phyloP scores from a whole-genome alignment of 1,284 basidiomycete species.

The Tylopilus sp. region DNA sequence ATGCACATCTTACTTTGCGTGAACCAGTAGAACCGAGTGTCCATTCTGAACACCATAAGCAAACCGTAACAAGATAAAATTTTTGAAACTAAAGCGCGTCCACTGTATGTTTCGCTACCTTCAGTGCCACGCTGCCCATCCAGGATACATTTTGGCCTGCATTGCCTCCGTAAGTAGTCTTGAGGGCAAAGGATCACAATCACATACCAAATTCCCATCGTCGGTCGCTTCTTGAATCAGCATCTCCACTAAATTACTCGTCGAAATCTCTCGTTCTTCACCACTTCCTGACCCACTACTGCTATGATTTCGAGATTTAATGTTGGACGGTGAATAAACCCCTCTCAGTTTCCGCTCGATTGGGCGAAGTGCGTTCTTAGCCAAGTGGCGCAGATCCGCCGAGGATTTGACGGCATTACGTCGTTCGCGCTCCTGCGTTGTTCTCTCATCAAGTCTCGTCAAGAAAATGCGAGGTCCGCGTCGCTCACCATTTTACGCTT shows the following conservation, averaged over 20 bases:
- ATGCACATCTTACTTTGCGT: not conserved
- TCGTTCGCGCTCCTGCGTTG: constrained; percentile 35
- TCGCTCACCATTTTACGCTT: constrained; percentile 55
- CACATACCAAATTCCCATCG: constrained; percentile 64
- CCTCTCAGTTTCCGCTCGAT: constrained; percentile 87
- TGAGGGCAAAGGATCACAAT: constrained; percentile 5
- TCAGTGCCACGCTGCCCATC: constrained; percentile 85
- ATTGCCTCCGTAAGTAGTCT: constrained; percentile 1
- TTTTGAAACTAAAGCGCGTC: not conserved
- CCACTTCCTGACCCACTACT: constrained; percentile 23
- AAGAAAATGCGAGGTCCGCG: not conserved
- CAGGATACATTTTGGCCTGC: constrained; percentile 77
- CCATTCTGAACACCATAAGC: not conserved
- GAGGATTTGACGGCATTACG: constrained; percentile 47
- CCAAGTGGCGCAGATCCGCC: constrained; percentile 60
- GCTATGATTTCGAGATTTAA: constrained; percentile 37
- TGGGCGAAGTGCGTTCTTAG: constrained; percentile 72
- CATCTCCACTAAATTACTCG: constrained; percentile 85
- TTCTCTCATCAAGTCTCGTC: not conserved
- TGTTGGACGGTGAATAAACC: constrained; percentile 56
- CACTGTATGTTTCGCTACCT: not conserved
- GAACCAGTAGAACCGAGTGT: not conserved
- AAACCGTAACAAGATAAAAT: not conserved
- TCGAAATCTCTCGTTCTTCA: constrained; percentile 65
- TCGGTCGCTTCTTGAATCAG: constrained; percentile 87